Evolutionary conservation across 345 rosid genomes (phyloP).

Genomic region (Noccaea bulbosa): DNA sequence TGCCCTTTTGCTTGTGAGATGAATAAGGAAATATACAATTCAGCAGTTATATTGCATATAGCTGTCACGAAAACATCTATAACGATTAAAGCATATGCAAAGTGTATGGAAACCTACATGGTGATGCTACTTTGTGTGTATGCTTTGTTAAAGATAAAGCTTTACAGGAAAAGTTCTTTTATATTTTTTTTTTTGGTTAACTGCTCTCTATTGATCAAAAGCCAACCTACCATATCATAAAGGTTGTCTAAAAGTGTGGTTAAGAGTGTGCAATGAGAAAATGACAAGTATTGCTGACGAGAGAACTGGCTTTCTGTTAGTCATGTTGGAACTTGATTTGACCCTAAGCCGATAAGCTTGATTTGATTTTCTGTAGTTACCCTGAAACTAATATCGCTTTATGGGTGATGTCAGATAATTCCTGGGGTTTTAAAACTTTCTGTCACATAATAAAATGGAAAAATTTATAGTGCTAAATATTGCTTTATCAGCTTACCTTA

Average conservation of each 20-base stretch:
- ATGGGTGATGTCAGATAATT: slow-evolving; percentile 19
- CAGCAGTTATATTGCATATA: not conserved
- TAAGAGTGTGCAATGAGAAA: slow-evolving; percentile 7
- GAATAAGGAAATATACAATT: not conserved
- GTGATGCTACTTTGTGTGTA: slow-evolving; percentile 35
- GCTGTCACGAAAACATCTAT: slow-evolving; percentile 17
- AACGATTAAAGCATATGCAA: slow-evolving; percentile 1
- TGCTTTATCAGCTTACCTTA: slow-evolving; percentile 3
- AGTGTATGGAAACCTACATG: slow-evolving; percentile 27
- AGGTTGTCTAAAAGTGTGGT: slow-evolving; percentile 25
- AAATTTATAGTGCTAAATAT: not conserved
- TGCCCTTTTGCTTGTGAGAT: slow-evolving; percentile 10
- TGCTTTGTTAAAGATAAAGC: slow-evolving; percentile 42
- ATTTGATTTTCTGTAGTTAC: slow-evolving; percentile 38
- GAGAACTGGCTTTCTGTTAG: slow-evolving; percentile 28
- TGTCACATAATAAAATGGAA: no score
- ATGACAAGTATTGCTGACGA: slow-evolving; percentile 26
- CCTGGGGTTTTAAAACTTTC: slow-evolving; percentile 10
- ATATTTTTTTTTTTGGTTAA: slow-evolving; percentile 18
- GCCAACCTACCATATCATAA: slow-evolving; percentile 36
- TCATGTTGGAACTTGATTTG: slow-evolving; percentile 35
- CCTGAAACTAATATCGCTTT: slow-evolving; percentile 11
- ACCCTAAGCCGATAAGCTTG: slow-evolving; percentile 30
- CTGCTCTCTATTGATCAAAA: slow-evolving; percentile 26
- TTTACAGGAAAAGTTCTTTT: slow-evolving; percentile 20